These are phyloP conservation scores for Apiospora saccharicola DNA, from an alignment of 2,329 filamentous ascomycete genomes.

Conservation along the genomic window DNA sequence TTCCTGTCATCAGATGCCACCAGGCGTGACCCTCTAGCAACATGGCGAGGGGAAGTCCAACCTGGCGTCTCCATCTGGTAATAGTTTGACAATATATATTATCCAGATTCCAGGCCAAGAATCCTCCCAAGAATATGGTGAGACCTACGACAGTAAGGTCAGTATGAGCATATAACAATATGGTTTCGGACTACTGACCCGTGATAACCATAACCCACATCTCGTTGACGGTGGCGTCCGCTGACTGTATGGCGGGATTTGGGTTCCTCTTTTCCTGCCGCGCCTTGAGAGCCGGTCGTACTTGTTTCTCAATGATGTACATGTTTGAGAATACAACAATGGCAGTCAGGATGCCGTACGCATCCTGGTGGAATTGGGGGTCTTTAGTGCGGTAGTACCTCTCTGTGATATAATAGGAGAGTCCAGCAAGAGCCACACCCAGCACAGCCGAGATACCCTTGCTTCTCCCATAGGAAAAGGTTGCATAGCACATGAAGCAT, in stretches of 20 bases:
- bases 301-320: conserved; percentile 70
- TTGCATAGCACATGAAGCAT: conserved; percentile 67
- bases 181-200: conserved; percentile 45
- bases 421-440: conserved; percentile 60
- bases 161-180: neutral
- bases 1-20: conserved; percentile 82
- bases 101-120: conserved; percentile 80
- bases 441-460: conserved; percentile 58
- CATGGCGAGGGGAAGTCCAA: conserved; percentile 82
- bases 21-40: conserved; percentile 66
- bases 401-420: conserved; percentile 73
- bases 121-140: conserved; percentile 75
- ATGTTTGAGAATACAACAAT: conserved; percentile 76
- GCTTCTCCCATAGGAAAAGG: conserved; percentile 74
- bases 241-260: conserved; percentile 35
- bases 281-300: conserved; percentile 55
- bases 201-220: conserved; percentile 79
- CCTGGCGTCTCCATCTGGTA: conserved; percentile 67
- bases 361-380: conserved; percentile 82
- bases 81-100: conserved; percentile 76
- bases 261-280: conserved; percentile 58
- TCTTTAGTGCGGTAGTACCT: conserved; percentile 83
- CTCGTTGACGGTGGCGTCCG: conserved; percentile 52
- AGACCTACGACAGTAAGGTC: conserved; percentile 56
- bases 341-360: conserved; percentile 76